Evolutionary conservation across 352 stramenopile species (phyloP), one percentile per base, ranked within the genome.

Genomic region (Pythium myriotylum): DNA sequence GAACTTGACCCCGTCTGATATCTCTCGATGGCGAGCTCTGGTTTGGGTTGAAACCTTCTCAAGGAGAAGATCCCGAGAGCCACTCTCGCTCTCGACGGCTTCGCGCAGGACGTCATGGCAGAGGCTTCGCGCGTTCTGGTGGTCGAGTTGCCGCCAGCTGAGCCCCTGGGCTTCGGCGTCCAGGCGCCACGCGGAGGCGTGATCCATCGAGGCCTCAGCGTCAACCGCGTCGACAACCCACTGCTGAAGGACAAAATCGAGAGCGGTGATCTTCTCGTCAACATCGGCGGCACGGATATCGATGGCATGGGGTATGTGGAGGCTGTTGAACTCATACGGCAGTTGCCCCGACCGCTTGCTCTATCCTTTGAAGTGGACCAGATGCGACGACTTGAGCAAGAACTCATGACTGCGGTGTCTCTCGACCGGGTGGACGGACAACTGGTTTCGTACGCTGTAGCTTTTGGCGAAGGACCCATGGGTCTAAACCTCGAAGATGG

Each of bases 401-500:
- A 92, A 67, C 76, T 56, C 12, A 80, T 73, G 43, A 77, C 83
- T 23, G 79, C 75, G 52, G 59, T 91, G 59, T 93, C 85, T 64
- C 92, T 94, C 48, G 92, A 94, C n/a, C n/a, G n/a, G n/a, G n/a
- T 65, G 92, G 82, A 62, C 86, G 82, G 23, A 92, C 78, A 93
- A 63, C 72, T 94, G 22, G 90, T 84, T 46, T 93, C 86, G 23
- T 94, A 94, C 50, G 81, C 82, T 10, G 86, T 94, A 12, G 86
- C 92, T 59, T 94, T 94, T 54, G 86, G 93, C 37, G 85, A 92
- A 47, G 84, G 83, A 0, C 82, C 84, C 0, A 94, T 94, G 86
- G 86, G 81, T 12, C 56, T 94, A 37, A 93, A 92, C 51, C 53
- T 94, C 16, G 86, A 93, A 73, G 86, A 94, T 67, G 86, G 81